Evolutionary conservation across 768 basidiomycete genomes (phyloP).

Genomic region (Pisolithus marmoratus): DNA sequence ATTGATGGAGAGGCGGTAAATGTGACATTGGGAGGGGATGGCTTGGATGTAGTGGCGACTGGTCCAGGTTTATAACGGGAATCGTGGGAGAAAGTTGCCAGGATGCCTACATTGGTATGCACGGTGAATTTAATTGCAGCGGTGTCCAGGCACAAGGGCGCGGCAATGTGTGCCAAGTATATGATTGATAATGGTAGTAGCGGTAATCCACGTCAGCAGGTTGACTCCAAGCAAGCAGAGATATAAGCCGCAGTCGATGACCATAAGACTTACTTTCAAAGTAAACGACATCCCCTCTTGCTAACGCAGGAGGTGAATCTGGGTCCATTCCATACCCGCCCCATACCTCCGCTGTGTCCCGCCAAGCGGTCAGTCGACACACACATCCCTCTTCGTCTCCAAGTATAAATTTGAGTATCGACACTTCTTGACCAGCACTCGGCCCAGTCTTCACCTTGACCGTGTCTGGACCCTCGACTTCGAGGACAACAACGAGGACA

Average conservation of each 20-base stretch:
- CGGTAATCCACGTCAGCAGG: neutral
- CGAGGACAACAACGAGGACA: conserved; percentile 60
- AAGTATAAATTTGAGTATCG: conserved; percentile 62
- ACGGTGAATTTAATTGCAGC: neutral
- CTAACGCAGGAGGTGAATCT: conserved; percentile 29
- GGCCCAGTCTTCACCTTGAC: conserved; percentile 62
- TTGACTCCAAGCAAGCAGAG: neutral
- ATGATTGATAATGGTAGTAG: neutral
- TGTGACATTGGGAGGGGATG: conserved; percentile 18
- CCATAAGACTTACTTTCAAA: conserved; percentile 52
- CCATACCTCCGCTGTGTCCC: conserved; percentile 71
- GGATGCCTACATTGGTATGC: conserved; percentile 41
- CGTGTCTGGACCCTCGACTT: conserved; percentile 71
- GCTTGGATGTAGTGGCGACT: too few relatives aligned
- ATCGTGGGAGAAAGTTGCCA: conserved; percentile 17
- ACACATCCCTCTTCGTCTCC: conserved; percentile 68
- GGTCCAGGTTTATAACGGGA: too few relatives aligned
- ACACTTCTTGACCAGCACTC: conserved; percentile 67
- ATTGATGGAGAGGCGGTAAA: conserved; percentile 65
- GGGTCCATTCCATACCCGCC: conserved; percentile 39
- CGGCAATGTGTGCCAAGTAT: neutral
- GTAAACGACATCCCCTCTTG: conserved; percentile 67
- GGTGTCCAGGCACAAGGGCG: neutral
- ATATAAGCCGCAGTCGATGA: neutral
- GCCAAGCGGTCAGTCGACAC: conserved; percentile 73